Percentiles rank a stretch among this genome's conserved stretches.
Conservation (phyloP, 176 grass and related monocot species). For the Areca catechu region DNA sequence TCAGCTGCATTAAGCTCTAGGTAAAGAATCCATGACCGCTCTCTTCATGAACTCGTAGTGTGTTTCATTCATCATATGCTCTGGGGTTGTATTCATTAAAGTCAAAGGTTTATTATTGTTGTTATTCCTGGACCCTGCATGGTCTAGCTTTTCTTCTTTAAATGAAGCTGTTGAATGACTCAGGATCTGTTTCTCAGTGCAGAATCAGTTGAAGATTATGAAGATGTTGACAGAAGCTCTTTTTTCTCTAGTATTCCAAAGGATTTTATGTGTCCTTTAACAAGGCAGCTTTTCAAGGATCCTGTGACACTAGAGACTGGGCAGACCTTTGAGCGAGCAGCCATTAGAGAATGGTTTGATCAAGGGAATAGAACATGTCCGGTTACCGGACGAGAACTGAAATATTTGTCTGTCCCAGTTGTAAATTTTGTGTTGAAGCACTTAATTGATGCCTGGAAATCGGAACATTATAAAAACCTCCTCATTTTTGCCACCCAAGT, state of each 20-base stretch:
- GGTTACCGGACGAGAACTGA: constrained; percentile 23
- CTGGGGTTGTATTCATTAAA: no score
- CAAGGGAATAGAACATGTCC: constrained; percentile 24
- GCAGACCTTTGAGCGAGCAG: constrained; percentile 45
- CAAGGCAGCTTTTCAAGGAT: constrained; percentile 28
- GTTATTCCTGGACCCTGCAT: constrained; percentile 7
- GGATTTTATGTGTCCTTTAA: constrained; percentile 46
- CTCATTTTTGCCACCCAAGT: background rate
- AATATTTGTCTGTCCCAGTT: constrained; percentile 18
- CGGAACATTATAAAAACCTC: constrained; percentile 19
- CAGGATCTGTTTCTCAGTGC: constrained; percentile 18
- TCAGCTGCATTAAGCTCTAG: background rate
- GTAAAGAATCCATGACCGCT: background rate
- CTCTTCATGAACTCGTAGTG: background rate
- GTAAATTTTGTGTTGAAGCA: constrained; percentile 38
- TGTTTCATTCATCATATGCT: no score
- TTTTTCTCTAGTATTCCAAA: constrained; percentile 21
- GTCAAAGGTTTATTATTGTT: background rate
- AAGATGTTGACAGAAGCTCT: background rate
- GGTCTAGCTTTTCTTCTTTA: no score
- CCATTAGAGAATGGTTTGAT: constrained; percentile 36
- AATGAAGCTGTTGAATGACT: background rate
- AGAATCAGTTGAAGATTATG: constrained; percentile 16
- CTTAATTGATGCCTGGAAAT: constrained; percentile 35
- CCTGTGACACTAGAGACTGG: constrained; percentile 39